These are phyloP conservation scores for Babjeviella inositovora DNA, from an alignment of 805 yeast genomes.

Conservation along the genomic window DNA sequence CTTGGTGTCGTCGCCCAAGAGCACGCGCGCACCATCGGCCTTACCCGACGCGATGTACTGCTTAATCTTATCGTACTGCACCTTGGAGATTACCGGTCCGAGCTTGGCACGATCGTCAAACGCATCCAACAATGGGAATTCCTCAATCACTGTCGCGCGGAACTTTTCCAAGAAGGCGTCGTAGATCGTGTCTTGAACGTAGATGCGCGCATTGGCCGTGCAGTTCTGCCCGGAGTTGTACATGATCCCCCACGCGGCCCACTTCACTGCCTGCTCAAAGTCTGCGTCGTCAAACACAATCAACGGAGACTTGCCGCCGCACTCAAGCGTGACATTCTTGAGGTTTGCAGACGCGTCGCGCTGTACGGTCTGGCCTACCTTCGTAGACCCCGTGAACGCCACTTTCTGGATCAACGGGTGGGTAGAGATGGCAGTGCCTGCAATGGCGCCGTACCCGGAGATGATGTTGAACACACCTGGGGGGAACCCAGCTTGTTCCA, in stretches of 20 bases:
- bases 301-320: conserved; percentile 46
- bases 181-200: conserved; percentile 37
- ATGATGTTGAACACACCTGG: conserved; percentile 62
- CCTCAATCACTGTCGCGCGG: conserved; percentile 24
- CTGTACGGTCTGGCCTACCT: conserved; percentile 52
- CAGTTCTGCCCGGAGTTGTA: conserved; percentile 55
- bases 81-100: conserved; percentile 48
- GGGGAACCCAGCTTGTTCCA: conserved; percentile 57
- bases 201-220: conserved; percentile 48
- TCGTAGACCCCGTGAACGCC: conserved; percentile 54
- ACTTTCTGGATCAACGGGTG: conserved; percentile 44
- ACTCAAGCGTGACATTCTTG: conserved; percentile 43
- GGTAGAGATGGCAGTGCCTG: conserved; percentile 51
- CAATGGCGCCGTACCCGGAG: conserved; percentile 52
- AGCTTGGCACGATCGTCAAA: conserved; percentile 27
- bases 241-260: conserved; percentile 55
- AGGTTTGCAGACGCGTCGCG: conserved; percentile 38
- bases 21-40: conserved; percentile 27
- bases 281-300: conserved; percentile 36
- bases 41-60: conserved; percentile 25
- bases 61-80: conserved; percentile 35
- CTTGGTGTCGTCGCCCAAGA: conserved; percentile 25
- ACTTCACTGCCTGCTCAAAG: conserved; percentile 34
- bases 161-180: conserved; percentile 31
- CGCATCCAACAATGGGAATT: conserved; percentile 41